A percentile compares a stretch with the other conserved stretches of the same genome.
phyloP scores from a whole-genome alignment of 495 filamentous ascomycete species.

The Filosporella fistucella region DNA sequence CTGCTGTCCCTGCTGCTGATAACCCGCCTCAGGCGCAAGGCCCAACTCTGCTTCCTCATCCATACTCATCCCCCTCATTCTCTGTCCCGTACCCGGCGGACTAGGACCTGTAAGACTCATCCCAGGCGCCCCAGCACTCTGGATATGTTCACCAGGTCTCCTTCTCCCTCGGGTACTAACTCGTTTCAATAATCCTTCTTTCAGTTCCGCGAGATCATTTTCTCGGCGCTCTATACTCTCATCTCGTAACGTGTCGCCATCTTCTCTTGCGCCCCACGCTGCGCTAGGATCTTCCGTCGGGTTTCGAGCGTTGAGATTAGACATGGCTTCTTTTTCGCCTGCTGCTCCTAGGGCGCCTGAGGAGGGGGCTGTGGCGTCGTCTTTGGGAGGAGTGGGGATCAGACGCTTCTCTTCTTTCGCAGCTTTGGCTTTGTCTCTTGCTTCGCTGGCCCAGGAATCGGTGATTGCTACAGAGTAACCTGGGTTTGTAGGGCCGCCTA shows the following conservation, averaged over 20 bases:
- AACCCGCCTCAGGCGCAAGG: background rate
- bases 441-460: conserved; percentile 55
- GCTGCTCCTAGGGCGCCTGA: conserved; percentile 4
- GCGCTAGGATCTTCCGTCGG: conserved; percentile 14
- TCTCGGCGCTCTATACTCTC: conserved; percentile 19
- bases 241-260: conserved; percentile 13
- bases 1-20: background rate
- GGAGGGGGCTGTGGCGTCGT: background rate
- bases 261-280: background rate
- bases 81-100: background rate
- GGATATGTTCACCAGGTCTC: conserved; percentile 17
- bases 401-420: conserved; percentile 61
- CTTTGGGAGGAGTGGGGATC: conserved; percentile 31
- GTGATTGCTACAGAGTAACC: conserved; percentile 68
- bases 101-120: conserved; percentile 13
- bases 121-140: background rate
- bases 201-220: conserved; percentile 31
- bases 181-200: conserved; percentile 30
- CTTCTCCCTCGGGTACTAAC: conserved; percentile 34
- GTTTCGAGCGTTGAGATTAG: conserved; percentile 12
- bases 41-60: conserved; percentile 23
- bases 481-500: conserved; percentile 68
- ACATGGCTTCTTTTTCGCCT: conserved; percentile 13
- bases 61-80: background rate
- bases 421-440: conserved; percentile 53